phyloP scores from a whole-genome alignment of 2,329 filamentous ascomycete species.

The Lachnellula subtilissima region DNA sequence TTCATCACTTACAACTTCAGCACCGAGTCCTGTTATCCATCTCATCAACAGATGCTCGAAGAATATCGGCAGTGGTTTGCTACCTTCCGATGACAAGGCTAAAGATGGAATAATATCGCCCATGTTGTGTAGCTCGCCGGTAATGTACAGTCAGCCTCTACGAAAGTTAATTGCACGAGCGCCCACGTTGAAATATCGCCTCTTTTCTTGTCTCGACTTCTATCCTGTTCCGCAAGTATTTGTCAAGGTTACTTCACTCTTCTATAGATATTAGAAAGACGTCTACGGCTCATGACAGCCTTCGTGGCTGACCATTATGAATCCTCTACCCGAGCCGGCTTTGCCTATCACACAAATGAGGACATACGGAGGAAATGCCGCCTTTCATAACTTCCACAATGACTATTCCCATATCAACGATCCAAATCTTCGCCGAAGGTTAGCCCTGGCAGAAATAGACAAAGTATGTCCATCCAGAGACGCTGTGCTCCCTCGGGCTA shows the following conservation, averaged over 20 bases:
- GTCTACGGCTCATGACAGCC: background rate
- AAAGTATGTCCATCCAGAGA: slow-evolving; percentile 36
- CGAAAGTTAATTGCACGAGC: no score
- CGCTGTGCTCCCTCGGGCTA: background rate
- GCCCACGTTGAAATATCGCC: no score
- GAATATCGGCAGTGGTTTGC: no score
- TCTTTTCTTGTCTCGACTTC: background rate
- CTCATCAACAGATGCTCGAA: no score
- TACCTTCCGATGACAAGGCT: no score
- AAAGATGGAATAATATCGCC: no score
- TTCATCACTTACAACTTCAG: no score
- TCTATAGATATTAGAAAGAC: background rate
- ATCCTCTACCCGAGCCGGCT: slow-evolving; percentile 22
- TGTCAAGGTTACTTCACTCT: no score
- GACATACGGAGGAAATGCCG: slow-evolving; percentile 60
- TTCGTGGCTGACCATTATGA: slow-evolving; percentile 16
- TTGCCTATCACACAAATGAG: slow-evolving; percentile 19
- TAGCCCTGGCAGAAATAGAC: slow-evolving; percentile 75
- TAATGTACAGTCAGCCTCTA: no score
- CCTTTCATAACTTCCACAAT: slow-evolving; percentile 64
- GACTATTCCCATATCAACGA: slow-evolving; percentile 57
- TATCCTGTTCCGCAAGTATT: background rate
- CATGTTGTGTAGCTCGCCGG: no score
- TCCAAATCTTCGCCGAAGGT: slow-evolving; percentile 69
- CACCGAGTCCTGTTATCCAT: no score